phyloP scores from a whole-genome alignment of 345 rosid species.

The Clausena lansium region DNA sequence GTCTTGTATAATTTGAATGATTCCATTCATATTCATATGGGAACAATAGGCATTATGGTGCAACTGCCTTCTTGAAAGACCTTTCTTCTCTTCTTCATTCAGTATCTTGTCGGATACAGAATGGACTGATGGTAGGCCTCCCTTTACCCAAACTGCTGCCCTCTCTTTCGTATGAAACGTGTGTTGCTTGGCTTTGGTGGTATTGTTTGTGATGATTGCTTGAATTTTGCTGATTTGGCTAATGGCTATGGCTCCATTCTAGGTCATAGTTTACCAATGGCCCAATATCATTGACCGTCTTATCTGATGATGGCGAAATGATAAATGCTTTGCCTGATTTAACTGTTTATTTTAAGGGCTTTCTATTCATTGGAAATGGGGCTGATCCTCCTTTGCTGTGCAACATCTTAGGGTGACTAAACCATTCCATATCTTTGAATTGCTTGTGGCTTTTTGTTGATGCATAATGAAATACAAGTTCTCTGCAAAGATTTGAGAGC shows the following conservation, averaged over 20 bases:
- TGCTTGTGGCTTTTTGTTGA: background rate
- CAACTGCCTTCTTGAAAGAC: background rate
- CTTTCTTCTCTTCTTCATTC: background rate
- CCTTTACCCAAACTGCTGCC: background rate
- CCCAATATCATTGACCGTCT: background rate
- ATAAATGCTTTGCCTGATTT: background rate
- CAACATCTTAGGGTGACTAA: background rate
- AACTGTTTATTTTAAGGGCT: background rate
- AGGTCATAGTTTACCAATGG: background rate
- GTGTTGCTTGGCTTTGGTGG: background rate
- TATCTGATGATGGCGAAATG: background rate
- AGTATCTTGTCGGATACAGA: background rate
- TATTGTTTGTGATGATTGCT: background rate
- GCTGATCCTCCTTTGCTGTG: background rate
- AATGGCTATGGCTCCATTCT: background rate
- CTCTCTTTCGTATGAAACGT: background rate
- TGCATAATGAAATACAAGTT: background rate
- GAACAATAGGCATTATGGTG: background rate
- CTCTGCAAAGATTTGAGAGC: background rate
- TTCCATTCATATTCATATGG: background rate
- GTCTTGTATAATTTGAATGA: background rate
- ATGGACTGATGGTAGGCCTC: background rate
- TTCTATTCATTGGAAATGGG: background rate
- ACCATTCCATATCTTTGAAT: background rate
- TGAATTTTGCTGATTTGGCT: background rate